Evolutionary conservation across 2,329 filamentous ascomycete species (phyloP).

Genomic region (Trichophyton simii): DNA sequence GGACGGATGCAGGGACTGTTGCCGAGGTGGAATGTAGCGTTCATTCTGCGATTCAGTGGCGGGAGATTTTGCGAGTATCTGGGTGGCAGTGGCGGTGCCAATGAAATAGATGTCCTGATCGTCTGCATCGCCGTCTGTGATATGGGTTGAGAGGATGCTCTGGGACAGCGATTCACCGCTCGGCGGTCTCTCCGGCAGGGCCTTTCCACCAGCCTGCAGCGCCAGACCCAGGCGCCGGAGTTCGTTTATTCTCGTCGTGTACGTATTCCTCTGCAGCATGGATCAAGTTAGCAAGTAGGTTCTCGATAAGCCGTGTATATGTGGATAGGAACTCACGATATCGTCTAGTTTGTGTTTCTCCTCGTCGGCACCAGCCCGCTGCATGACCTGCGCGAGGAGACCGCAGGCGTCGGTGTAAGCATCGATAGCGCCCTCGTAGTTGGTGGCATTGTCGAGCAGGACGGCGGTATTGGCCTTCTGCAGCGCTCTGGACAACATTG

Average conservation of each 20-base stretch:
- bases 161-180: slow-evolving; percentile 45
- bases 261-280: slow-evolving; percentile 60
- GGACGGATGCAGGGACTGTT: slow-evolving; percentile 29
- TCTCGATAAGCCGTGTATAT: background rate
- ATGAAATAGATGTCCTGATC: slow-evolving; percentile 33
- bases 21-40: slow-evolving; percentile 23
- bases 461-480: slow-evolving; percentile 95
- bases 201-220: slow-evolving; percentile 51
- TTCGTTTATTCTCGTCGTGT: slow-evolving; percentile 80
- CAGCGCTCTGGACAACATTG: slow-evolving; percentile 88
- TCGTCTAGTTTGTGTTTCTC: slow-evolving; percentile 71
- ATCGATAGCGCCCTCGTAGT: slow-evolving; percentile 79
- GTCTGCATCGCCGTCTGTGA: slow-evolving; percentile 18
- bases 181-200: slow-evolving; percentile 57
- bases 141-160: background rate
- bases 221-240: slow-evolving; percentile 54
- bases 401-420: slow-evolving; percentile 86
- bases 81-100: slow-evolving; percentile 42
- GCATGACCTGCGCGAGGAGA: slow-evolving; percentile 75
- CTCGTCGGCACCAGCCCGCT: slow-evolving; percentile 76
- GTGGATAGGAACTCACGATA: slow-evolving; percentile 53
- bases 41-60: slow-evolving; percentile 17
- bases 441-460: slow-evolving; percentile 87
- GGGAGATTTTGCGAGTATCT: slow-evolving; percentile 35
- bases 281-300: background rate